A percentile compares a stretch with the other conserved stretches of the same genome.
Evolutionary conservation across 495 filamentous ascomycete genomes (phyloP).

Genomic region (Peziza echinospora): DNA sequence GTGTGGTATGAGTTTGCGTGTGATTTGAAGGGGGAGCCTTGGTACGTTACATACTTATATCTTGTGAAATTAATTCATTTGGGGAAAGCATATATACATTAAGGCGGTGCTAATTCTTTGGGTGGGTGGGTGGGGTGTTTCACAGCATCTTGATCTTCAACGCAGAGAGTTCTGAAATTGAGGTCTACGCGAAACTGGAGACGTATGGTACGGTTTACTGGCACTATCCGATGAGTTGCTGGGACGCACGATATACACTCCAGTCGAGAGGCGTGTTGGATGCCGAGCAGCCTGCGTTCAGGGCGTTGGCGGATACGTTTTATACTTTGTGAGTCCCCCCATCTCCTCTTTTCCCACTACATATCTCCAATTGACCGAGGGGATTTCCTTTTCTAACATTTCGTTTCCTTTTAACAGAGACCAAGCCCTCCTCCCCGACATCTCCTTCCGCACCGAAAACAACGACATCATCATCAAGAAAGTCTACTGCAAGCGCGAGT

Average conservation of each 20-base stretch:
- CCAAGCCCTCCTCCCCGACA: neutral
- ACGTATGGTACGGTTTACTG: constrained; percentile 10
- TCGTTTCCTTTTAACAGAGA: no score
- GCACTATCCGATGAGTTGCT: constrained; percentile 11
- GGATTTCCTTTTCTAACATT: no score
- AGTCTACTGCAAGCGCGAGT: neutral
- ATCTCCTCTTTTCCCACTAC: no score
- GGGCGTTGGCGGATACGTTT: constrained; percentile 8
- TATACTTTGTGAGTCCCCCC: constrained; percentile 9
- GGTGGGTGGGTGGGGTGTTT: neutral
- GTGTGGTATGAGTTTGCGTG: constrained; percentile 15
- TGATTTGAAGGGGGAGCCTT: constrained; percentile 9
- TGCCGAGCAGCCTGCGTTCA: constrained; percentile 9
- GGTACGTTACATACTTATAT: constrained; percentile 5
- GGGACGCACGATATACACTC: constrained; percentile 12
- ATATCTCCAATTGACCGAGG: no score
- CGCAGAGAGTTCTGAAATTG: constrained; percentile 10
- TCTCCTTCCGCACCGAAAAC: neutral
- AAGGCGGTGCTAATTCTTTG: no score
- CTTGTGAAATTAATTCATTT: neutral
- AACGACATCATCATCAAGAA: neutral
- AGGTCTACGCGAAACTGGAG: constrained; percentile 9
- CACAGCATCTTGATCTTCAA: constrained; percentile 11
- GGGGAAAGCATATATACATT: no score
- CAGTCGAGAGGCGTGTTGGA: constrained; percentile 6